phyloP scores from a whole-genome alignment of 2,329 filamentous ascomycete species.

The Neonectria punicea region DNA sequence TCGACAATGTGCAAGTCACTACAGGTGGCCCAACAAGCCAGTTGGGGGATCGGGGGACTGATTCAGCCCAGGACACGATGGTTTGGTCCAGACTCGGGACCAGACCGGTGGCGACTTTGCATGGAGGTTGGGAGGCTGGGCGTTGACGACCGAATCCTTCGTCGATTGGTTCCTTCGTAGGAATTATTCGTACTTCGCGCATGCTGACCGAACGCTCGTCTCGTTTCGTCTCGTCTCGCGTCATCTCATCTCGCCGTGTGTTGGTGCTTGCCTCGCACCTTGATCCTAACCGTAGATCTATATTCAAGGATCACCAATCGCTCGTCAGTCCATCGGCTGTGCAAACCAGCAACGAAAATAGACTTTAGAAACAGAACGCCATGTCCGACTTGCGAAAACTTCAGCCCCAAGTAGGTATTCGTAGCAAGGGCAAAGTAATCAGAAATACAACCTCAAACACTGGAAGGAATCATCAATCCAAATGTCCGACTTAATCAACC shows the following conservation, averaged over 20 bases:
- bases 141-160: not conserved
- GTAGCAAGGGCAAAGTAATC: not conserved
- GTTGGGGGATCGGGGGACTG: no score
- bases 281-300: not conserved
- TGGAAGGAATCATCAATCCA: no score
- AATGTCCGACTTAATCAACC: not conserved
- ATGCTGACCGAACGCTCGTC: not conserved
- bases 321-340: not conserved
- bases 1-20: not conserved
- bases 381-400: not conserved
- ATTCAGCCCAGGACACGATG: not conserved
- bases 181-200: no score
- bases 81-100: not conserved
- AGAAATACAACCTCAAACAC: not conserved
- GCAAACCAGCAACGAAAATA: not conserved
- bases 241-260: not conserved
- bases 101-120: slow-evolving; percentile 2
- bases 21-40: not conserved
- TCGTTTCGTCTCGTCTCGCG: not conserved
- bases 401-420: not conserved
- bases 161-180: not conserved
- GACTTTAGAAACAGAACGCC: not conserved
- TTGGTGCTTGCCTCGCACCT: not conserved
- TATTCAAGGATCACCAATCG: not conserved
- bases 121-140: not conserved